A percentile compares a stretch with the other conserved stretches of the same genome.
phyloP scores from a whole-genome alignment of 306 rosid species.

The Cyamopsis tetragonoloba region DNA sequence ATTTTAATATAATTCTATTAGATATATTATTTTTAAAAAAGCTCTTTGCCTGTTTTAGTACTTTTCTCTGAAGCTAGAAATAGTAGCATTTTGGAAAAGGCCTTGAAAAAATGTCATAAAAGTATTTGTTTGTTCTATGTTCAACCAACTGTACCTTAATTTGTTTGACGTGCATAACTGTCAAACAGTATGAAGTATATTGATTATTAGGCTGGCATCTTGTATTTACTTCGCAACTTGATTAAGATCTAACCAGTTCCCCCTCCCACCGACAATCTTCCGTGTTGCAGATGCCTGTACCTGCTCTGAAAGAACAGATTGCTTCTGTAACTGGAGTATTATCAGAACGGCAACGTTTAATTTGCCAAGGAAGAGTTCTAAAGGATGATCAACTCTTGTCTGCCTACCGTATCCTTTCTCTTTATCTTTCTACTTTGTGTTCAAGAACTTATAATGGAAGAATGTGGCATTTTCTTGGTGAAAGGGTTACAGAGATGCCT shows the following conservation, averaged over 20 bases:
- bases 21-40: background rate
- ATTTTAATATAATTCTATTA: background rate
- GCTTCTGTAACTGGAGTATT: constrained; percentile 55
- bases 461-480: constrained; percentile 3
- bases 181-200: constrained; percentile 15
- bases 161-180: constrained; percentile 3
- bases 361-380: constrained; percentile 51
- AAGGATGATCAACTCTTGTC: constrained; percentile 57
- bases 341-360: constrained; percentile 48
- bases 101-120: background rate
- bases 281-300: constrained; percentile 79
- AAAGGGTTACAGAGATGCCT: background rate
- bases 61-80: background rate
- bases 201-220: constrained; percentile 13
- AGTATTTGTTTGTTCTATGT: background rate
- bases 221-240: background rate
- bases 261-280: constrained; percentile 1
- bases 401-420: constrained; percentile 53
- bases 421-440: constrained; percentile 22
- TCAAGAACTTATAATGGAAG: constrained; percentile 5
- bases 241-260: background rate
- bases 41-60: background rate
- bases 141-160: background rate
- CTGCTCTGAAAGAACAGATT: constrained; percentile 53
- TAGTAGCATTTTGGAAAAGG: background rate